These are phyloP conservation scores for Toxoplasma gondii DNA, from an alignment of 169 alveolate genomes.

Conservation along the genomic window DNA sequence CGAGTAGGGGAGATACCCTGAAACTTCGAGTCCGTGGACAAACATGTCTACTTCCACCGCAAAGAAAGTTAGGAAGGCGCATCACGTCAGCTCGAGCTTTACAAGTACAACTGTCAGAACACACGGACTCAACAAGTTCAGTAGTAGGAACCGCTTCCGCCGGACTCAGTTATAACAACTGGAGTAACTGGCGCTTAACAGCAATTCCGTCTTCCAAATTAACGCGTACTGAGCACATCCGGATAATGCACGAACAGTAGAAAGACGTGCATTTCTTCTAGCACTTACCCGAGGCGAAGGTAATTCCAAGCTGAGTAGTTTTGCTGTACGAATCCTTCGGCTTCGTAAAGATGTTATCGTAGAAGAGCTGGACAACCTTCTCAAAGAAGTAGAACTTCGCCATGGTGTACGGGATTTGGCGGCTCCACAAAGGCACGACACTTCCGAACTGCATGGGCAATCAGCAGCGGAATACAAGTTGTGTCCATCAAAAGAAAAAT, in stretches of 20 bases:
- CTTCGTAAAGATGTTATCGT: slow-evolving; percentile 88
- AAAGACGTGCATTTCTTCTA: neutral
- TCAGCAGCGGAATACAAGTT: neutral
- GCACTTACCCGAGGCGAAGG: slow-evolving; percentile 91
- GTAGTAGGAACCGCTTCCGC: too few relatives aligned
- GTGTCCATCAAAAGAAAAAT: neutral
- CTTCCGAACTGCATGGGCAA: slow-evolving; percentile 72
- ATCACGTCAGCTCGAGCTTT: too few relatives aligned
- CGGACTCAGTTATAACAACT: too few relatives aligned
- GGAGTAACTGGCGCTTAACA: too few relatives aligned
- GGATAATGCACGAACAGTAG: neutral
- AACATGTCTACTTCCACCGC: too few relatives aligned
- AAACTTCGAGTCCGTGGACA: too few relatives aligned
- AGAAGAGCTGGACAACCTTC: slow-evolving; percentile 90
- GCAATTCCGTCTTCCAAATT: too few relatives aligned
- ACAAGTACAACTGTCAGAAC: too few relatives aligned
- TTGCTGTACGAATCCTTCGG: slow-evolving; percentile 90
- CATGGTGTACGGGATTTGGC: slow-evolving; percentile 96
- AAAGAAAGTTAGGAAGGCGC: too few relatives aligned
- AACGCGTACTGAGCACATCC: too few relatives aligned
- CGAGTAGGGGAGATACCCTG: too few relatives aligned
- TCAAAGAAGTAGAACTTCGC: slow-evolving; percentile 98
- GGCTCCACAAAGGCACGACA: slow-evolving; percentile 89
- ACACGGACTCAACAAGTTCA: too few relatives aligned
- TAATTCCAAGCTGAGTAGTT: slow-evolving; percentile 90